phyloP scores from a whole-genome alignment of 192 early-diverging fungal genomes.

The Backusella psychrophila region DNA sequence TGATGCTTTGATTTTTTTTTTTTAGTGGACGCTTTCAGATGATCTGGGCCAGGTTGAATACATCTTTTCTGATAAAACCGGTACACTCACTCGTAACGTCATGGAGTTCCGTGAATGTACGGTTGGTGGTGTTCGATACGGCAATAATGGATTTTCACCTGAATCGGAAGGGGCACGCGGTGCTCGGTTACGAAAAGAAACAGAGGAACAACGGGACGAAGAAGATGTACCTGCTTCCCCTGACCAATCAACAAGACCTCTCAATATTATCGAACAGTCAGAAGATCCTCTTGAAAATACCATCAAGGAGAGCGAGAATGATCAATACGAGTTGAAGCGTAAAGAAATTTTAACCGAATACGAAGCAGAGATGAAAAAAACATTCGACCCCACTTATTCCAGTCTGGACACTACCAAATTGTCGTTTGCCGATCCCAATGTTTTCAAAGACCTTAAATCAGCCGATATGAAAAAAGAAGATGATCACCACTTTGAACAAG shows the following conservation, averaged over 20 bases:
- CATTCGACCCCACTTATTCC: slow-evolving; percentile 67
- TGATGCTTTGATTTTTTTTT: not conserved
- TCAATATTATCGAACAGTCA: not conserved
- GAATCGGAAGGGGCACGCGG: slow-evolving; percentile 55
- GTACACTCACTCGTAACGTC: slow-evolving; percentile 91
- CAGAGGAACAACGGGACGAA: slow-evolving; percentile 48
- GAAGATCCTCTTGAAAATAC: slow-evolving; percentile 34
- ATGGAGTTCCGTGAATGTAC: slow-evolving; percentile 97
- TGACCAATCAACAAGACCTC: slow-evolving; percentile 24
- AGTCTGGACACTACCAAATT: slow-evolving; percentile 61
- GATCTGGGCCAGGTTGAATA: slow-evolving; percentile 97
- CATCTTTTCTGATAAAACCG: slow-evolving; percentile 96
- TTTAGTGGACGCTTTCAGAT: slow-evolving; percentile 91
- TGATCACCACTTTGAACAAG: slow-evolving; percentile 10
- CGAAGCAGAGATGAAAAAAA: slow-evolving; percentile 51
- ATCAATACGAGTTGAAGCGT: slow-evolving; percentile 14
- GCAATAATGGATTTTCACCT: slow-evolving; percentile 67
- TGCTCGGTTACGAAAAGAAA: slow-evolving; percentile 48
- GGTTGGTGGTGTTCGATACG: slow-evolving; percentile 86
- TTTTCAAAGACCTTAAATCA: slow-evolving; percentile 68
- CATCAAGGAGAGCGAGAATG: slow-evolving; percentile 22
- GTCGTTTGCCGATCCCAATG: slow-evolving; percentile 81
- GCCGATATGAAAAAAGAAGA: not conserved
- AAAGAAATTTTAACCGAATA: slow-evolving; percentile 54
- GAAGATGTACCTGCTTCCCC: slow-evolving; percentile 38